A percentile compares a stretch with the other conserved stretches of the same genome.
phyloP scores from a whole-genome alignment of 2,329 filamentous ascomycete species.

The Exophiala sideris region DNA sequence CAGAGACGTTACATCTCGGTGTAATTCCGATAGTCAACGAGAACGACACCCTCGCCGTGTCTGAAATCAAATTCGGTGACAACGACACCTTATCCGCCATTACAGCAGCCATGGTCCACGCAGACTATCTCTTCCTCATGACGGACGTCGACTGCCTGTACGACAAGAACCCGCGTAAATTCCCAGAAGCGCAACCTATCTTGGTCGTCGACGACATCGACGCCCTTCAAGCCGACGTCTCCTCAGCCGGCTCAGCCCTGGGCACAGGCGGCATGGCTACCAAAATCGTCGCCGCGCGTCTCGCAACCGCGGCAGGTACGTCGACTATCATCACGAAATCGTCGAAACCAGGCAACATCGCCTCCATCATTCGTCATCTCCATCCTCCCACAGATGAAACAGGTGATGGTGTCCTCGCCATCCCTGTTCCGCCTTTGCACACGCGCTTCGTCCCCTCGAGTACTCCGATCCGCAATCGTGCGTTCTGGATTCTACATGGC shows the following conservation, averaged over 20 bases:
- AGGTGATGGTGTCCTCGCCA: slow-evolving; percentile 28
- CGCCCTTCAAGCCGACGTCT: slow-evolving; percentile 80
- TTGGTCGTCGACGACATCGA: slow-evolving; percentile 89
- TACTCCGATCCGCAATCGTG: slow-evolving; percentile 83
- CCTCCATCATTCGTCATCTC: slow-evolving; percentile 78
- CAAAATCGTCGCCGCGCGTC: slow-evolving; percentile 87
- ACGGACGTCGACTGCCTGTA: slow-evolving; percentile 98
- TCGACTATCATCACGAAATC: slow-evolving; percentile 94
- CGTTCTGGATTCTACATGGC: slow-evolving; percentile 96
- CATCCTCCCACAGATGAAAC: slow-evolving; percentile 50
- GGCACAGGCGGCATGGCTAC: slow-evolving; percentile 97
- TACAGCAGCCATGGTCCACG: slow-evolving; percentile 94
- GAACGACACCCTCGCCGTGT: slow-evolving; percentile 93
- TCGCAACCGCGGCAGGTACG: slow-evolving; percentile 91
- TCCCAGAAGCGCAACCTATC: slow-evolving; percentile 83
- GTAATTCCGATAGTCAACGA: slow-evolving; percentile 99
- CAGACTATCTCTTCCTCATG: slow-evolving; percentile 96
- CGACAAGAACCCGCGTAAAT: slow-evolving; percentile 84
- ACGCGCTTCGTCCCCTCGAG: slow-evolving; percentile 86
- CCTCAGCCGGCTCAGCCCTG: slow-evolving; percentile 79
- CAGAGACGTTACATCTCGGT: slow-evolving; percentile 85
- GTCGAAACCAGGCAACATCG: slow-evolving; percentile 88
- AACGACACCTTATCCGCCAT: slow-evolving; percentile 97
- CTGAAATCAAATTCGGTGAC: slow-evolving; percentile 99
- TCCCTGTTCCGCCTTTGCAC: slow-evolving; percentile 64